Percentiles rank a stretch among this genome's conserved stretches.
These are phyloP conservation scores for Plasmodium knowlesi DNA, from an alignment of 169 alveolate species.

Conservation along the genomic window DNA sequence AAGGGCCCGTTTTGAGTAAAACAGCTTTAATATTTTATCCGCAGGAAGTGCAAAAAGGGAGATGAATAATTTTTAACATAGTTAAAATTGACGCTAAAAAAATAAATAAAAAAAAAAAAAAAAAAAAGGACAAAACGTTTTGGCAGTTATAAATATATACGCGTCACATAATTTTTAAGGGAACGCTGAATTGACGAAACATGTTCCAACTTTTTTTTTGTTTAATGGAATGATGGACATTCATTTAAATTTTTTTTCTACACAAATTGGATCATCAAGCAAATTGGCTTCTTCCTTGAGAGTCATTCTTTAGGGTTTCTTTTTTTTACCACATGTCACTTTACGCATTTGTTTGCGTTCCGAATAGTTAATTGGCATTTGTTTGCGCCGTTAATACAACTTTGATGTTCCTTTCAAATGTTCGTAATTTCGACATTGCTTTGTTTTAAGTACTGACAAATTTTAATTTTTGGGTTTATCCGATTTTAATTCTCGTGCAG, in stretches of 20 bases:
- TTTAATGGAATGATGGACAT: not conserved
- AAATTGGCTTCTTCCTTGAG: not conserved
- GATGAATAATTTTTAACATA: not conserved
- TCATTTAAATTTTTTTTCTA: not conserved
- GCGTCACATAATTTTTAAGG: not conserved
- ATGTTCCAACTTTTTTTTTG: not conserved
- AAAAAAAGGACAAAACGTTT: not conserved
- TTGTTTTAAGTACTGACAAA: not conserved
- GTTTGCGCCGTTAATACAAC: not conserved
- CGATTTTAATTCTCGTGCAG: not conserved
- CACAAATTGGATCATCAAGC: not conserved
- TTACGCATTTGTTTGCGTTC: not conserved
- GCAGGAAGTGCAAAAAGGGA: not conserved
- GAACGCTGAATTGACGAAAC: not conserved
- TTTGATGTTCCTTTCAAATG: not conserved
- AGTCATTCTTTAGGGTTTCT: not conserved
- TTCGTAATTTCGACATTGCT: not conserved
- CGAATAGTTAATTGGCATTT: not conserved
- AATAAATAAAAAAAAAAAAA: not conserved
- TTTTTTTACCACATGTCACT: not conserved
- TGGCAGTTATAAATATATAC: not conserved
- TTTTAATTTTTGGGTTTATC: not conserved
- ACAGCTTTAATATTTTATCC: not conserved
- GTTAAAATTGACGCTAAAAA: not conserved
- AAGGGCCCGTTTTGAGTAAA: not conserved